phyloP scores from a whole-genome alignment of 495 filamentous ascomycete species.

The Echria macrotheca region DNA sequence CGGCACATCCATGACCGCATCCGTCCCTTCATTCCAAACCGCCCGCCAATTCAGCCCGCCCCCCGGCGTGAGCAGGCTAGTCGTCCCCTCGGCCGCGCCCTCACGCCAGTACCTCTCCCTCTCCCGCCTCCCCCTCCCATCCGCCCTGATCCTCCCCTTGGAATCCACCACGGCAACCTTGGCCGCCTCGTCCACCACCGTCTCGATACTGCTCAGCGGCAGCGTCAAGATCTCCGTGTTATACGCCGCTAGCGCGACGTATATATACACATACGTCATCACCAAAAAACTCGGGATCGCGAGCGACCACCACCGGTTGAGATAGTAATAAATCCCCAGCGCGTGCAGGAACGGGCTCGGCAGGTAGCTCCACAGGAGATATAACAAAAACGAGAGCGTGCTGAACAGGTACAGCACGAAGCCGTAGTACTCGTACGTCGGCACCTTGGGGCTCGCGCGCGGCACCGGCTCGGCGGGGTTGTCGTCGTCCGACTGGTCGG shows the following conservation, averaged over 20 bases:
- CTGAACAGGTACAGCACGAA: conserved; percentile 91
- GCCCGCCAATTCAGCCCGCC: conserved; percentile 63
- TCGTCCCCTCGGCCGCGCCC: no score
- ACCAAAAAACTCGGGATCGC: conserved; percentile 88
- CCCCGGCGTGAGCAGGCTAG: conserved; percentile 13
- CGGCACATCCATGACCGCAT: conserved; percentile 96
- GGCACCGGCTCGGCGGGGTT: conserved; percentile 68
- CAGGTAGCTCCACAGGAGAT: conserved; percentile 90
- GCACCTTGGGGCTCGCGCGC: conserved; percentile 83
- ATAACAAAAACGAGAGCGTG: conserved; percentile 74
- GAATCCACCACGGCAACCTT: conserved; percentile 77
- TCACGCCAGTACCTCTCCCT: conserved; percentile 28
- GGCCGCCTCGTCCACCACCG: conserved; percentile 85
- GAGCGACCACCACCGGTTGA: conserved; percentile 94
- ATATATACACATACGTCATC: conserved; percentile 85
- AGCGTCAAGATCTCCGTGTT: conserved; percentile 86
- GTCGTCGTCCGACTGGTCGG: conserved; percentile 84
- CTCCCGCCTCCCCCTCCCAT: conserved; percentile 43
- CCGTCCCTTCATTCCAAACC: conserved; percentile 87
- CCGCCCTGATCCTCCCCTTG: conserved; percentile 49
- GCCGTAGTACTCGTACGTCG: conserved; percentile 98
- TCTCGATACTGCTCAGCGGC: conserved; percentile 74
- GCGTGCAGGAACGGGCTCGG: conserved; percentile 88
- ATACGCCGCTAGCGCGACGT: conserved; percentile 85
- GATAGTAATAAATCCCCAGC: conserved; percentile 93